Conservation (phyloP, 2,329 filamentous ascomycete species). For the Eurotiales sp. region DNA sequence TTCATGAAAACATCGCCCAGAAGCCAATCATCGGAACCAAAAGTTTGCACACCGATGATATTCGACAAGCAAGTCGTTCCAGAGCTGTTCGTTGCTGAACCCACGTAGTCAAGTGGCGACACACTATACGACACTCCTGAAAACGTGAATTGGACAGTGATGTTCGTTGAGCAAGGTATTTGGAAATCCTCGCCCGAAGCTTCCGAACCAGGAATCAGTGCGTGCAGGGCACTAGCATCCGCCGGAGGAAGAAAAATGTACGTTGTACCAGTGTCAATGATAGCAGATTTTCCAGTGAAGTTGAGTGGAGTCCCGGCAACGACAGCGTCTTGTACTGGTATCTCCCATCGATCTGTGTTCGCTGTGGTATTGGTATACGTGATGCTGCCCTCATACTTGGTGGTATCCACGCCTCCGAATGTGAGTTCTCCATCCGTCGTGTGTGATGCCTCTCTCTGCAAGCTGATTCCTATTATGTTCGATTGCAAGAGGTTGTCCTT, state of each 20-base stretch:
- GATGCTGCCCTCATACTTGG: slow-evolving; percentile 65
- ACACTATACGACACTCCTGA: slow-evolving; percentile 64
- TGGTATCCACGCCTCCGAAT: slow-evolving; percentile 66
- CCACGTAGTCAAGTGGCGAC: slow-evolving; percentile 68
- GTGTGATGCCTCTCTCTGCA: slow-evolving; percentile 65
- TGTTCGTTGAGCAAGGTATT: slow-evolving; percentile 67
- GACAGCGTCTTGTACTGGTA: slow-evolving; percentile 63
- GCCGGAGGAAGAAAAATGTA: slow-evolving; percentile 68
- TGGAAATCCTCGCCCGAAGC: slow-evolving; percentile 60
- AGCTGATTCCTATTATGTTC: slow-evolving; percentile 67
- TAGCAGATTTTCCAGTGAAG: slow-evolving; percentile 56
- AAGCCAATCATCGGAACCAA: slow-evolving; percentile 65
- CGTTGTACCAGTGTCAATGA: slow-evolving; percentile 81
- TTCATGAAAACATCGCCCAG: slow-evolving; percentile 82
- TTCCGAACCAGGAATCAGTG: slow-evolving; percentile 59
- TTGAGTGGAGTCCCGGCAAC: slow-evolving; percentile 58
- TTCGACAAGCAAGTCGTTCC: slow-evolving; percentile 58
- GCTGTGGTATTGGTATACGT: slow-evolving; percentile 58
- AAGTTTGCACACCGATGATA: slow-evolving; percentile 68
- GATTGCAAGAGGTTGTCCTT: slow-evolving; percentile 54
- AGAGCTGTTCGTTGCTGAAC: slow-evolving; percentile 24
- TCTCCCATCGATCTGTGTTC: slow-evolving; percentile 64
- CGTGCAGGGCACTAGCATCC: slow-evolving; percentile 66
- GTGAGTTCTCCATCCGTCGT: slow-evolving; percentile 70
- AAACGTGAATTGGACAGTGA: slow-evolving; percentile 62